These are phyloP conservation scores for Urtica urens DNA, from an alignment of 306 rosid species.

Conservation along the genomic window DNA sequence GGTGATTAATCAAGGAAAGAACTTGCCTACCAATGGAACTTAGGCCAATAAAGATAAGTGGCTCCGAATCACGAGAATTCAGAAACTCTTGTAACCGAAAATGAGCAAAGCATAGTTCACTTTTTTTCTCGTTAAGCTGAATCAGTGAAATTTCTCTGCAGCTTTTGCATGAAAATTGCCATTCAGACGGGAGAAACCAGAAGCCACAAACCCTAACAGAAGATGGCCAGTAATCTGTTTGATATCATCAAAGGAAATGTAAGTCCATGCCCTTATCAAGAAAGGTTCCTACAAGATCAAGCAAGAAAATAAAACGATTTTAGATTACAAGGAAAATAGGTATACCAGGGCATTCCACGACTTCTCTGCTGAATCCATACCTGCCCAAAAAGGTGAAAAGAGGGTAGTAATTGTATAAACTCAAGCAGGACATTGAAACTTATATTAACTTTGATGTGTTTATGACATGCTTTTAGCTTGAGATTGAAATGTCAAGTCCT, in stretches of 20 bases:
- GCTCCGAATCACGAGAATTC: constrained; percentile 11
- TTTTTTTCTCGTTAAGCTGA: constrained; percentile 20
- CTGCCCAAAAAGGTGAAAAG: constrained; percentile 27
- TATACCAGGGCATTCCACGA: constrained; percentile 86
- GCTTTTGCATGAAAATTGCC: constrained; percentile 68
- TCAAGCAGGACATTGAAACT: neutral
- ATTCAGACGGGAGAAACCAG: constrained; percentile 66
- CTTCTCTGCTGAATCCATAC: constrained; percentile 87
- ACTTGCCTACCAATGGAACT: constrained; percentile 71
- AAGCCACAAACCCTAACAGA: constrained; percentile 62
- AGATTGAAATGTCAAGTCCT: too few relatives aligned
- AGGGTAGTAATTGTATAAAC: neutral
- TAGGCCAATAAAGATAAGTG: constrained; percentile 62
- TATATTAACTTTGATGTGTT: too few relatives aligned
- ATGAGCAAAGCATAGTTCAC: constrained; percentile 44
- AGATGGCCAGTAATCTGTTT: constrained; percentile 71
- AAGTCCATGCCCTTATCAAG: neutral
- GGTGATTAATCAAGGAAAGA: too few relatives aligned
- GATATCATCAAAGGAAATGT: neutral
- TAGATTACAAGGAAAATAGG: neutral
- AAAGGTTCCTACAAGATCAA: neutral
- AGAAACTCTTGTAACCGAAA: constrained; percentile 41
- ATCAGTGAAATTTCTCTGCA: constrained; percentile 37
- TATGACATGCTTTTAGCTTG: too few relatives aligned
- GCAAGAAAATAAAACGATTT: neutral